A percentile compares a stretch with the other conserved stretches of the same genome.
phyloP scores from a whole-genome alignment of 305 asterid species.

The Fraxinus sp. region DNA sequence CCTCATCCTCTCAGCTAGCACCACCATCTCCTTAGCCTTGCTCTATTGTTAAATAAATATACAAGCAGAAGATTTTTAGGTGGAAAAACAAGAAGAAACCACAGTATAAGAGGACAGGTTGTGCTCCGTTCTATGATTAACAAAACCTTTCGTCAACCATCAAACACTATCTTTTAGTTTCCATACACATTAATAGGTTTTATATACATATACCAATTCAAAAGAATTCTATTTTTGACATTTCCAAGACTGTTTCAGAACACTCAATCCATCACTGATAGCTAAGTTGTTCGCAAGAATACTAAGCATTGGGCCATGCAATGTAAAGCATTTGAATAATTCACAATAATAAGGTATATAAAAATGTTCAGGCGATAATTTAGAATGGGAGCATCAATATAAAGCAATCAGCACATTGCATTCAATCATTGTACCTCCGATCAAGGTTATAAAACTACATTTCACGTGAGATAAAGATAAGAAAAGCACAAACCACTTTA shows the following conservation, averaged over 20 bases:
- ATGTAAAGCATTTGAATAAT: neutral
- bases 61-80: conserved; percentile 12
- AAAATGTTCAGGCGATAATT: neutral
- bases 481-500: neutral
- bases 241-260: neutral
- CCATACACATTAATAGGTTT: conserved; percentile 7
- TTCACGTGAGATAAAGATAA: neutral
- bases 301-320: neutral
- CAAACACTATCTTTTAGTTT: conserved; percentile 17
- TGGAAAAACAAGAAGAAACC: neutral
- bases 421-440: neutral
- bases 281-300: neutral
- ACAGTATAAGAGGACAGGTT: neutral
- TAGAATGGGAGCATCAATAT: neutral
- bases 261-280: neutral
- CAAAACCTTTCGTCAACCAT: neutral
- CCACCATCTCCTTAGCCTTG: conserved; percentile 96
- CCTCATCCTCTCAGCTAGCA: conserved; percentile 96
- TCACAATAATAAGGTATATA: neutral
- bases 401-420: neutral
- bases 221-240: neutral
- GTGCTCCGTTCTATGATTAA: neutral
- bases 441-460: neutral
- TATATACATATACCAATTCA: neutral
- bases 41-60: conserved; percentile 37